Evolutionary conservation across 495 filamentous ascomycete species (phyloP).

Genomic region (Thermothielavioides terrestris): DNA sequence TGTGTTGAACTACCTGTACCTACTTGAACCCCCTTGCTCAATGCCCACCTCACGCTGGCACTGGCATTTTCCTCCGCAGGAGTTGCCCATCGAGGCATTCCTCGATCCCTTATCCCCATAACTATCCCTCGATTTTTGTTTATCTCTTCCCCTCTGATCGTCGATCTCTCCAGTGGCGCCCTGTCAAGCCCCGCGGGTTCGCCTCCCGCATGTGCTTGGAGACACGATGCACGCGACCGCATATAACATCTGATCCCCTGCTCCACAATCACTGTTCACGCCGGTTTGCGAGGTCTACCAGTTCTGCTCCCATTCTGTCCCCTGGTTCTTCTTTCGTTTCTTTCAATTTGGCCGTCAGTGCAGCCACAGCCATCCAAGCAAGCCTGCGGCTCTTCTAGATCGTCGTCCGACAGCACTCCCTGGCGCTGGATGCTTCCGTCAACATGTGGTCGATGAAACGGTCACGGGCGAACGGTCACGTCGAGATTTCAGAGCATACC

Average conservation of each 20-base stretch:
- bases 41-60: not conserved
- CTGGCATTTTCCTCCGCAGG: not conserved
- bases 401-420: too few species aligned
- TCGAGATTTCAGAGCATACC: not conserved
- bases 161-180: conserved; percentile 6
- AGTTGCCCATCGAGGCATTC: not conserved
- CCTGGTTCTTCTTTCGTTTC: not conserved
- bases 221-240: not conserved
- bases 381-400: too few species aligned
- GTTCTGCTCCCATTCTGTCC: not conserved
- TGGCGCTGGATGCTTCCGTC: not conserved
- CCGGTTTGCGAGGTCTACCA: not conserved
- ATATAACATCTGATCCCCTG: not conserved
- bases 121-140: conserved; percentile 9
- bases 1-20: not conserved
- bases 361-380: too few species aligned
- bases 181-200: not conserved
- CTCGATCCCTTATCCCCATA: not conserved
- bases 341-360: not conserved
- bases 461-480: conserved; percentile 7
- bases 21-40: conserved; percentile 3
- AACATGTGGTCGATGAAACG: conserved; percentile 1
- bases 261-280: not conserved
- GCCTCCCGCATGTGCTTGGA: not conserved
- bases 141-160: not conserved